Evolutionary conservation across 2,329 filamentous ascomycete species (phyloP).

Genomic region (Aspergillus ibericus): DNA sequence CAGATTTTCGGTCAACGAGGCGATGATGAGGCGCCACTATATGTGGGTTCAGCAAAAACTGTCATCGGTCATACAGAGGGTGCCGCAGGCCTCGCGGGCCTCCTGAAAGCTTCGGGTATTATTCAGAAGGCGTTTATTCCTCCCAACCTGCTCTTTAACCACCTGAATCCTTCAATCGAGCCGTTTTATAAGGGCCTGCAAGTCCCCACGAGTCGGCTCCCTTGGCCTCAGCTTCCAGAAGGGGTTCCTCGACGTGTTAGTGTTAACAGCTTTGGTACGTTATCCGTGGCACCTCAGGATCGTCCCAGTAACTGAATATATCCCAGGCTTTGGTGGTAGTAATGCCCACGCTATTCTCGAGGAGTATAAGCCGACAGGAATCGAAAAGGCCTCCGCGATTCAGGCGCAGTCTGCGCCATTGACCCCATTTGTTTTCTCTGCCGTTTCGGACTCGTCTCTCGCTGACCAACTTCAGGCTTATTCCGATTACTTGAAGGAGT

Average conservation of each 20-base stretch:
- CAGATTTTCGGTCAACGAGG: no score
- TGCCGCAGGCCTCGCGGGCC: slow-evolving; percentile 23
- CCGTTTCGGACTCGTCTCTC: slow-evolving; percentile 19
- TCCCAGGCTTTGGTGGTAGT: slow-evolving; percentile 26
- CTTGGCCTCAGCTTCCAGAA: slow-evolving; percentile 24
- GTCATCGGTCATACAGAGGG: slow-evolving; percentile 15
- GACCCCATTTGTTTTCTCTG: slow-evolving; percentile 19
- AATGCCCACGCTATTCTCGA: slow-evolving; percentile 42
- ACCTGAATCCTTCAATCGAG: slow-evolving; percentile 19
- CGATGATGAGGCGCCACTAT: neutral
- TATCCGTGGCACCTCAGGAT: no score
- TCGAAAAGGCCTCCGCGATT: neutral
- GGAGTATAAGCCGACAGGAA: neutral
- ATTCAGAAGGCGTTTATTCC: slow-evolving; percentile 25
- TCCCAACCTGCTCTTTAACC: slow-evolving; percentile 27
- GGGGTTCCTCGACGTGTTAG: slow-evolving; percentile 32
- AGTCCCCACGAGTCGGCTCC: slow-evolving; percentile 16
- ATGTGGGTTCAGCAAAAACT: slow-evolving; percentile 16
- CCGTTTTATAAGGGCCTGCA: slow-evolving; percentile 20
- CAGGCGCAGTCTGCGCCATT: slow-evolving; percentile 11
- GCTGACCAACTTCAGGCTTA: slow-evolving; percentile 3
- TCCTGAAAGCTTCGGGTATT: slow-evolving; percentile 24
- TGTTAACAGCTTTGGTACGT: slow-evolving; percentile 42
- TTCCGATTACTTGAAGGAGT: neutral
- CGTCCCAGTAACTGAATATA: no score